phyloP scores from a whole-genome alignment of 495 filamentous ascomycete genomes.

The Bathelium albidoporum region DNA sequence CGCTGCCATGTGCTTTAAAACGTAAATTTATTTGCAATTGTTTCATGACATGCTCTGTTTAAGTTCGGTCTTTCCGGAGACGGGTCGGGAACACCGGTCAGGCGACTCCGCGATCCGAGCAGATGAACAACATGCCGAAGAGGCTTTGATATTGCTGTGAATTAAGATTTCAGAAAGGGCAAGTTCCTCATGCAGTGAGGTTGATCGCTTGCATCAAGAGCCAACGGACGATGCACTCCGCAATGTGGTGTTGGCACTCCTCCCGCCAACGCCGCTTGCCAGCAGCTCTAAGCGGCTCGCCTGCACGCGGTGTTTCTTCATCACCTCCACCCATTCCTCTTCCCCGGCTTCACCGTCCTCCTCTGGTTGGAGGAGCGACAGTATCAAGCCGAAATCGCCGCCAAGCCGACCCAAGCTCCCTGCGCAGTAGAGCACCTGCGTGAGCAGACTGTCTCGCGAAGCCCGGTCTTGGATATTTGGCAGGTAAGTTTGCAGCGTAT shows the following conservation, averaged over 20 bases:
- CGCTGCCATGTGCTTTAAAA: not conserved
- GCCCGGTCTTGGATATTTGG: conserved; percentile 72
- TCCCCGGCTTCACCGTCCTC: conserved; percentile 26
- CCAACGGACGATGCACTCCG: not conserved
- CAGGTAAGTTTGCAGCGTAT: conserved; percentile 69
- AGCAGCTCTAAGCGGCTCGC: conserved; percentile 81
- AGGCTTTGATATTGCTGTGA: not conserved
- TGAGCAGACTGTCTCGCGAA: conserved; percentile 75
- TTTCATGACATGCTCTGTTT: not conserved
- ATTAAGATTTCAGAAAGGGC: not conserved
- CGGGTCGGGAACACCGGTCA: not conserved
- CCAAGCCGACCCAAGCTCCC: conserved; percentile 86
- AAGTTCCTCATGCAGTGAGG: too few species aligned
- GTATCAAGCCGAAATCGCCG: conserved; percentile 82
- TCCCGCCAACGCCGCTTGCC: conserved; percentile 38
- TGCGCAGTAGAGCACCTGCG: conserved; percentile 91
- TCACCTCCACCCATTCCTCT: conserved; percentile 70
- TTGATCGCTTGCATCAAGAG: not conserved
- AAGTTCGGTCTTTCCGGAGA: not conserved
- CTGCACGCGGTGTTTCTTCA: conserved; percentile 78
- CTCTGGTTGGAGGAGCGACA: conserved; percentile 58
- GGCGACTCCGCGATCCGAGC: too few species aligned
- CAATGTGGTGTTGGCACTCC: not conserved
- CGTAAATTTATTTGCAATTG: not conserved
- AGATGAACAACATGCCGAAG: too few species aligned